Base-by-base conservation (phyloP, 176 grass and related monocot genomes). In the Guadua angustifolia region DNA sequence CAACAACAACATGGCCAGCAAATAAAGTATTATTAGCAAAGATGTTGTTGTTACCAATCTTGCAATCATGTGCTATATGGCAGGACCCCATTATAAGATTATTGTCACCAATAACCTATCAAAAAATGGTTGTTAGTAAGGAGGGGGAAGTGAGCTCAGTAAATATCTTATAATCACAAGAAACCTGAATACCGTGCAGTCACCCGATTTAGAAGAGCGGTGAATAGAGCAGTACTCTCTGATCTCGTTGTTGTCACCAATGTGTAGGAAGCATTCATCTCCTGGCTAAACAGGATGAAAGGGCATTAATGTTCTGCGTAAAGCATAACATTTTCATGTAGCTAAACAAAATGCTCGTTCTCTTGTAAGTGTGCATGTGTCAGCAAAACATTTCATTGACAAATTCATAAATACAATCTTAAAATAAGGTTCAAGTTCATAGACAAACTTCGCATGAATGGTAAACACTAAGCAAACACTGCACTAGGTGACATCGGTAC, bases 11-110 rank as follows among this genome's bases (percentile, higher is more conserved):
- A 87, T 95, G 89, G n/a, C 95, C 91, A 62, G 83, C 91, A 73
- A 98, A 88, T 24, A 98, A 77, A 57, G 95, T 92, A 65, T 72
- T 93, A 80, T 98, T 98, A 83, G 96, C 96, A 89, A 98, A 98
- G 22, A 98, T 95, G 57, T 98, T 98, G 68, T 79, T 90, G 72
- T 76, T 95, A 77, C 96, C 96, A 83, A 98, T 89, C 85, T 90
- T 88, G 83, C 96, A 94, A 67, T 95, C 96, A 90, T 98, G 95
- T 61, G 95, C 95, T 78, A 98, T 84, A 95, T 98, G 89, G 44
- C 93, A 98, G 6, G 89, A 91, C 14, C 93, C 93, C 95, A 98
- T 95, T 82, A 98, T 85, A 56, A 98, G 80, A 83, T 98, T 98
- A 71, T 87, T 90, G 52, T 98, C 80, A 83, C 89, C 91, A 85